Percentiles rank a stretch among this genome's conserved stretches.
Conservation (phyloP, 345 rosid species). For the Cardiospermum halicacabum region DNA sequence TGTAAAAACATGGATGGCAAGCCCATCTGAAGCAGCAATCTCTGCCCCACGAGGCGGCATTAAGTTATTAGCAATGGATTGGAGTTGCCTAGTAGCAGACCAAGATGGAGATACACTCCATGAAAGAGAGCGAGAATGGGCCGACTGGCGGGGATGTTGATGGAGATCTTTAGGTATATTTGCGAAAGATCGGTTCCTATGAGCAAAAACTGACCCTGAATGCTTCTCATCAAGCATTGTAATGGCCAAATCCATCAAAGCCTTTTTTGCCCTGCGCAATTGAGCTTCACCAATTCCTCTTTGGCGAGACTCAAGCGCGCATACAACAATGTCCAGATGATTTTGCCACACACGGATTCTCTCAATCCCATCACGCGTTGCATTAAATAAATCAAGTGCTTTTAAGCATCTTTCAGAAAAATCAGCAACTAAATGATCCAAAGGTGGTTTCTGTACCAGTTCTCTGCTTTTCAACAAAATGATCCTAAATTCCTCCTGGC, state of each 20-base stretch:
- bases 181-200: constrained; percentile 32
- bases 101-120: constrained; percentile 42
- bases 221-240: constrained; percentile 41
- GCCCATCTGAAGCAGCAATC: constrained; percentile 31
- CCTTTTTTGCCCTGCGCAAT: constrained; percentile 36
- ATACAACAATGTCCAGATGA: constrained; percentile 37
- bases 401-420: constrained; percentile 34
- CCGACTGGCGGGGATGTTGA: constrained; percentile 10
- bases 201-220: constrained; percentile 27
- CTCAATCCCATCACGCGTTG: constrained; percentile 39
- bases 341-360: constrained; percentile 31
- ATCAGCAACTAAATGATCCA: constrained; percentile 27
- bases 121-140: constrained; percentile 38
- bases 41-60: constrained; percentile 28
- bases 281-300: constrained; percentile 31
- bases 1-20: constrained; percentile 27
- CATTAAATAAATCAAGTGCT: constrained; percentile 42
- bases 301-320: constrained; percentile 21
- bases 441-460: constrained; percentile 17
- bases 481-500: constrained; percentile 31
- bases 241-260: constrained; percentile 33
- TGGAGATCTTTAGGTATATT: constrained; percentile 14
- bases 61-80: constrained; percentile 26
- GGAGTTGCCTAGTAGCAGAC: constrained; percentile 44
- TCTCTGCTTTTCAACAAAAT: constrained; percentile 25